phyloP scores from a whole-genome alignment of 2,329 filamentous ascomycete species.

The Neurospora crassa region DNA sequence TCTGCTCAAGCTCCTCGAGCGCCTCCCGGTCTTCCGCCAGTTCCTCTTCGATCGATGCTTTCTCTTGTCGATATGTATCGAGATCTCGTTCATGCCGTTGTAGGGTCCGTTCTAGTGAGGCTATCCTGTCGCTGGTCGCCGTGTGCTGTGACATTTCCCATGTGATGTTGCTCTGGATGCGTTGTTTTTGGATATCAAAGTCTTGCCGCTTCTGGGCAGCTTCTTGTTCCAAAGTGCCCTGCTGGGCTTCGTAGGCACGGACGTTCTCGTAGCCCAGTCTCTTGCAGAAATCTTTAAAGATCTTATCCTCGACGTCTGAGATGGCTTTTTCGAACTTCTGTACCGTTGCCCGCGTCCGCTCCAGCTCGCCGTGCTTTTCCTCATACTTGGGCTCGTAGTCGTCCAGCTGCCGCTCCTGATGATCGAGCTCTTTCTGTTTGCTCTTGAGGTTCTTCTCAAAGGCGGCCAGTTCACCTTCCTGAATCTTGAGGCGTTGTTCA shows the following conservation, averaged over 20 bases:
- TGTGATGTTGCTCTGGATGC: conserved; percentile 51
- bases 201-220: conserved; percentile 77
- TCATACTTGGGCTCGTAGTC: conserved; percentile 71
- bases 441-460: conserved; percentile 76
- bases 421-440: conserved; percentile 72
- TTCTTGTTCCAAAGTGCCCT: conserved; percentile 86
- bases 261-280: conserved; percentile 82
- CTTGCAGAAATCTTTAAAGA: conserved; percentile 79
- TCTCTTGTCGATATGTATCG: conserved; percentile 59
- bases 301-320: conserved; percentile 72
- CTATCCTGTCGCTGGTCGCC: conserved; percentile 59
- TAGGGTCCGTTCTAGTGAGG: conserved; percentile 55
- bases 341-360: conserved; percentile 42
- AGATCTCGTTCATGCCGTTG: conserved; percentile 61
- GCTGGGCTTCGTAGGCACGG: conserved; percentile 85
- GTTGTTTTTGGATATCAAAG: conserved; percentile 76
- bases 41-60: conserved; percentile 62
- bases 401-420: conserved; percentile 61
- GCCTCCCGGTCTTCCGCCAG: conserved; percentile 67
- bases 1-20: conserved; percentile 64
- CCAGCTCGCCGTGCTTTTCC: conserved; percentile 60
- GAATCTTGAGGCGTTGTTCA: conserved; percentile 63
- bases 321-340: conserved; percentile 53
- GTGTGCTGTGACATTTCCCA: conserved; percentile 45
- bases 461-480: conserved; percentile 65